A percentile compares a stretch with the other conserved stretches of the same genome.
Conservation (phyloP, 805 yeast species). For the Danielozyma ontarioensis region DNA sequence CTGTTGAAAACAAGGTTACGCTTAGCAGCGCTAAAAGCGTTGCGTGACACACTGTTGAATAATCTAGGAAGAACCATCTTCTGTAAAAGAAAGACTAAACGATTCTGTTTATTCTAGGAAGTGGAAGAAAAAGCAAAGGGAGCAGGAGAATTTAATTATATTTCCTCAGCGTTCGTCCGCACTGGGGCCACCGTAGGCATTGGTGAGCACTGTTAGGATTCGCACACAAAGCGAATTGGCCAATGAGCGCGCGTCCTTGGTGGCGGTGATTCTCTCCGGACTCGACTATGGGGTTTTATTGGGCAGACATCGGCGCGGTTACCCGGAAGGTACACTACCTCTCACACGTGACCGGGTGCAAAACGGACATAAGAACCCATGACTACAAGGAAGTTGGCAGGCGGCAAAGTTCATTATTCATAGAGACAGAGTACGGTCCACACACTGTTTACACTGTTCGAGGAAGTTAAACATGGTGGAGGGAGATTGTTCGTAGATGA, state of each 20-base stretch:
- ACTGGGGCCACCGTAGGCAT: background rate
- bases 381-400: no score
- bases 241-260: constrained; percentile 18
- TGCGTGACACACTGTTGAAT: constrained; percentile 60
- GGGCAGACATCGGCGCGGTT: constrained; percentile 17
- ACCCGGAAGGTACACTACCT: constrained; percentile 12
- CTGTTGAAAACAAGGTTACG: constrained; percentile 72
- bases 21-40: constrained; percentile 85
- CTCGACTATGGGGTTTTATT: constrained; percentile 17
- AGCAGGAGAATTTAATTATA: constrained; percentile 9
- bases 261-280: constrained; percentile 8
- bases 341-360: background rate
- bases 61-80: constrained; percentile 54
- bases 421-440: no score
- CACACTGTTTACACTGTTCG: constrained; percentile 11
- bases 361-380: no score
- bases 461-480: constrained; percentile 16
- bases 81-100: constrained; percentile 15
- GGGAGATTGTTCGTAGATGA: constrained; percentile 17
- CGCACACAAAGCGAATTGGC: constrained; percentile 3
- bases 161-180: constrained; percentile 2
- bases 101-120: background rate
- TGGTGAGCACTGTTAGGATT: background rate
- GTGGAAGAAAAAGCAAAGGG: constrained; percentile 7
- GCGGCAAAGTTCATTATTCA: no score